Evolutionary conservation across 2,329 filamentous ascomycete species (phyloP), one percentile per base, ranked within the genome.

Genomic region (Trichothecium roseum): DNA sequence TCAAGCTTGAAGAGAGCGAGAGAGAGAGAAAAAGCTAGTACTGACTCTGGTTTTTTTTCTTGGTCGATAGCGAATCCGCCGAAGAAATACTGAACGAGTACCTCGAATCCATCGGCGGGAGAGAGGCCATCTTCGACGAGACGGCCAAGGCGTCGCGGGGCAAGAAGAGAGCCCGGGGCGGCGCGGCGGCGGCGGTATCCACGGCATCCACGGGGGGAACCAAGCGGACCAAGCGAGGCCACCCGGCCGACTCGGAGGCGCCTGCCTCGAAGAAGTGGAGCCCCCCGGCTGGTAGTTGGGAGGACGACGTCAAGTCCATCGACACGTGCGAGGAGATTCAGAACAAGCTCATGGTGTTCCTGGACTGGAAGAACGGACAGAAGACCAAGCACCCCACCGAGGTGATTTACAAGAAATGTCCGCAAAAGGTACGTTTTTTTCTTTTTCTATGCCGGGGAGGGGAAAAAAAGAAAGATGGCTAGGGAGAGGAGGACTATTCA

Each of bases 221-320:
- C 15, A 76, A 76, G 47, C 60, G 67, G 30, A 48, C 59, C 12
- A 61, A 62, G 38, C 65, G 60, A 42, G 55, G 63, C 34, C 66
- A 78, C 43, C 72, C 72, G 0, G 52, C 48, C 3, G 62, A 66
- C 3, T 50, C 61, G 12, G 66, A 67, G 8, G 64, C 73, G 0
- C 69, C 74, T 0, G 57, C 58, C 2, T 62, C 60, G 18, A 53
- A 52, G 3, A 57, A 58, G 36, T 86, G 81, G 72, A 72, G 69
- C 38, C 79, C 81, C 3, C 84, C 84, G 1, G 65, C 70, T 3
- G 84, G 84, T 7, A 78, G 70, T 22, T 91, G 84, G 84, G 84
- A 91, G 45, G 74, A 85, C 9, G 68, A 83, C 3, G 74, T 89
- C 17, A 66, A 72, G 15, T 64, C 65, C 2, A 78, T 91, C 22